A percentile compares a stretch with the other conserved stretches of the same genome.
phyloP scores from a whole-genome alignment of 148 eudicot species.

The Nyssa sinensis region DNA sequence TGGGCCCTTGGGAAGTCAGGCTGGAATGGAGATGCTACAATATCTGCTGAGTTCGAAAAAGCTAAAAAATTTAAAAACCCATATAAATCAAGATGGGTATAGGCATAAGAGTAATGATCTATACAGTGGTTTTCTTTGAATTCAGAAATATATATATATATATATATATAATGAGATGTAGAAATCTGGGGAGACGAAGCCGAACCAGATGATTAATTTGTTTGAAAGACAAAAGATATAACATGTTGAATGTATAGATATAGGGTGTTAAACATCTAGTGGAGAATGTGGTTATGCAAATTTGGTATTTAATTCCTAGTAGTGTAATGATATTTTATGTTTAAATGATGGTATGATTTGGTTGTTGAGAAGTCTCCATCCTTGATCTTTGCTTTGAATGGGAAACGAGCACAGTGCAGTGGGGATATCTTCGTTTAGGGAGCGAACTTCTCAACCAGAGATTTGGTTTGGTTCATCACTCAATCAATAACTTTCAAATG shows the following conservation, averaged over 20 bases:
- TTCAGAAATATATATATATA: not conserved
- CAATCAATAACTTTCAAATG: not conserved
- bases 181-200: slow-evolving; percentile 27
- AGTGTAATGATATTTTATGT: not conserved
- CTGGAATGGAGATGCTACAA: slow-evolving; percentile 74
- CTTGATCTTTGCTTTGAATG: not conserved
- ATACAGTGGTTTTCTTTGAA: not conserved
- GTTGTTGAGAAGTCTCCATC: not conserved
- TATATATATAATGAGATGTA: not conserved
- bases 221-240: not conserved
- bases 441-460: not conserved
- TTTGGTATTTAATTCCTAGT: not conserved
- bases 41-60: not conserved
- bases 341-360: not conserved
- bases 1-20: slow-evolving; percentile 58
- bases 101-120: not conserved
- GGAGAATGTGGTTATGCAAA: not conserved
- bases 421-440: not conserved
- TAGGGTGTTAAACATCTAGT: not conserved
- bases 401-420: not conserved
- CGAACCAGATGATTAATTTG: slow-evolving; percentile 18
- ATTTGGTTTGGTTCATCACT: not conserved
- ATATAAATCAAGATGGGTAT: not conserved
- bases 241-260: not conserved
- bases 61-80: not conserved